These are phyloP conservation scores for Helicocarpus griseus DNA, from an alignment of 2,329 filamentous ascomycete species.

Conservation along the genomic window DNA sequence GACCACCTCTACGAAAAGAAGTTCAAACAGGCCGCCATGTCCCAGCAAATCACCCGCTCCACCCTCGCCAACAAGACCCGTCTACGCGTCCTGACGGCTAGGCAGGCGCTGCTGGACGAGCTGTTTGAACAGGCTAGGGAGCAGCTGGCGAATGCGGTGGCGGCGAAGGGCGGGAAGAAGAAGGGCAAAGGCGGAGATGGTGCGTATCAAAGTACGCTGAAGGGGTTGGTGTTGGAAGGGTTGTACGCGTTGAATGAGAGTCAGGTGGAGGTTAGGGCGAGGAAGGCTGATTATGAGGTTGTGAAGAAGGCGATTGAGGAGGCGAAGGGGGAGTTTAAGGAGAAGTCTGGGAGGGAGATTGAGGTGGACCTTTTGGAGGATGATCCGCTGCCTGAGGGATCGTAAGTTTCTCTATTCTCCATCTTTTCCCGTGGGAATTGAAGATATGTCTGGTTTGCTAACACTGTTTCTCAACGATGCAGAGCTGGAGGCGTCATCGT, in stretches of 20 bases:
- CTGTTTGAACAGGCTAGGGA: conserved; percentile 75
- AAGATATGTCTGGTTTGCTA: too few relatives aligned
- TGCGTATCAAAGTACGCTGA: conserved; percentile 68
- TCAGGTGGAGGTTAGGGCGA: conserved; percentile 62
- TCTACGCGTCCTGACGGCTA: conserved; percentile 73
- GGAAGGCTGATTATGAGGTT: conserved; percentile 67
- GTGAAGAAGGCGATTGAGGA: conserved; percentile 69
- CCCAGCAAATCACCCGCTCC: conserved; percentile 95
- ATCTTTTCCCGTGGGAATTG: too few relatives aligned
- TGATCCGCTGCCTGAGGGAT: conserved; percentile 68
- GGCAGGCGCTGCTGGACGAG: conserved; percentile 82
- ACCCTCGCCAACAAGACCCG: conserved; percentile 94
- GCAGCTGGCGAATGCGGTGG: conserved; percentile 56
- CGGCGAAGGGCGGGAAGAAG: conserved; percentile 46
- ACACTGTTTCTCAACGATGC: conserved; percentile 8
- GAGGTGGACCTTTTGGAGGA: conserved; percentile 66
- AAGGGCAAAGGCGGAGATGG: conserved; percentile 14
- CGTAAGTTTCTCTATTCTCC: conserved; percentile 49
- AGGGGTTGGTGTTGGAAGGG: conserved; percentile 78
- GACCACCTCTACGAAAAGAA: conserved; percentile 94
- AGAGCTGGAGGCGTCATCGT: conserved; percentile 79
- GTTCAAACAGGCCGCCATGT: conserved; percentile 97
- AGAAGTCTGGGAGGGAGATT: conserved; percentile 60
- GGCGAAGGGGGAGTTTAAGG: conserved; percentile 76
- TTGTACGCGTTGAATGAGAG: conserved; percentile 79